Conservation (phyloP, 1,139 yeast genomes). For the Tardiomyces blankii region DNA sequence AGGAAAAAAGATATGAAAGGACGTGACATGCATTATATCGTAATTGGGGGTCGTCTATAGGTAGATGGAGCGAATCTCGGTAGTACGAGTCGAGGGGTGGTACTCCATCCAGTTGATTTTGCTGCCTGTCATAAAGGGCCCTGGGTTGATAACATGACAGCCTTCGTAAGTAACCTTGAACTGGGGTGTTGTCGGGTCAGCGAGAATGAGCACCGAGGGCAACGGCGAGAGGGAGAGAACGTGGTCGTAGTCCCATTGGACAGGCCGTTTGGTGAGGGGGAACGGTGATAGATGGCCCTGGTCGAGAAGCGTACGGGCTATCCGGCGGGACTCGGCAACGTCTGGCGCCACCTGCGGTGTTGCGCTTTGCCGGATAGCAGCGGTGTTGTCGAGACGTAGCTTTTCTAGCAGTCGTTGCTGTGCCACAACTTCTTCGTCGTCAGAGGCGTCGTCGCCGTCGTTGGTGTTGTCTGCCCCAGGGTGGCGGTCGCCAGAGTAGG, state of each 20-base stretch:
- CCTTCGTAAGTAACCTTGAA: conserved; percentile 76
- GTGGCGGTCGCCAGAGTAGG: conserved; percentile 19
- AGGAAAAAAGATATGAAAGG: too few relatives aligned
- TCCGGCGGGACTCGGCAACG: conserved; percentile 56
- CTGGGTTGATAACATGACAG: conserved; percentile 69
- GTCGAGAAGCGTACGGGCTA: conserved; percentile 70
- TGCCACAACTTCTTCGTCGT: conserved; percentile 10
- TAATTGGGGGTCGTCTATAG: conserved; percentile 10
- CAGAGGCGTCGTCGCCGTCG: conserved; percentile 10
- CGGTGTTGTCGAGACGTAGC: conserved; percentile 5
- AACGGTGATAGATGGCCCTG: conserved; percentile 88
- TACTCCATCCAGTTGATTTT: conserved; percentile 63
- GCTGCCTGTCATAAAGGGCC: conserved; percentile 37
- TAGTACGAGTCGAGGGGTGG: conserved; percentile 41
- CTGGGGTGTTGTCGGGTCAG: conserved; percentile 59
- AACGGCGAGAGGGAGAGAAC: conserved; percentile 63
- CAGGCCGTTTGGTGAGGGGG: conserved; percentile 44
- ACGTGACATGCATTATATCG: conserved; percentile 2
- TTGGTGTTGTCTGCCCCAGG: conserved; percentile 18
- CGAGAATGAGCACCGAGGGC: conserved; percentile 44
- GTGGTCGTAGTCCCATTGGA: conserved; percentile 61
- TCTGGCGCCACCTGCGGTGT: conserved; percentile 21
- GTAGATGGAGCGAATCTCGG: conserved; percentile 6
- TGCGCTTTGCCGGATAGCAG: conserved; percentile 2
- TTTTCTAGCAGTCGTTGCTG: conserved; percentile 12